phyloP scores from a whole-genome alignment of 2,329 filamentous ascomycete species.

The Coccinonectria pachysandricola region DNA sequence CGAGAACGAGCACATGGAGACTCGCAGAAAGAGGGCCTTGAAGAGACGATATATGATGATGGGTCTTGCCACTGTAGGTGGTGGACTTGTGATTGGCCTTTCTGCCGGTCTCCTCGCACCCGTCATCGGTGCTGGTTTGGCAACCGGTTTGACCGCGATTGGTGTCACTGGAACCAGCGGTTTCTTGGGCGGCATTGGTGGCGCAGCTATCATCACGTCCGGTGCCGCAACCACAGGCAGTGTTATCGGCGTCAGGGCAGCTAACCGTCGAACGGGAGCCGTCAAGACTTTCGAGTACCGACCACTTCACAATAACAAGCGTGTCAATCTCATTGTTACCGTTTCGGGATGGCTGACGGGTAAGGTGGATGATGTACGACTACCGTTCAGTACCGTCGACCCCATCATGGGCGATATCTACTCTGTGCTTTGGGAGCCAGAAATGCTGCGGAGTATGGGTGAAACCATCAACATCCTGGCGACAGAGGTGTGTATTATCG shows the following conservation, averaged over 20 bases:
- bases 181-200: constrained; percentile 85
- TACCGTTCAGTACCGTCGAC: constrained; percentile 93
- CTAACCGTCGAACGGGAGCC: constrained; percentile 76
- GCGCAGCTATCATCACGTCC: constrained; percentile 88
- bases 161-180: constrained; percentile 80
- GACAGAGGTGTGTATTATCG: constrained; percentile 75
- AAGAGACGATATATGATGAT: constrained; percentile 87
- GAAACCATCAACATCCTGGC: constrained; percentile 97
- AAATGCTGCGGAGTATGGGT: constrained; percentile 96
- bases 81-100: constrained; percentile 87
- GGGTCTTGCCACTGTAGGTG: constrained; percentile 92
- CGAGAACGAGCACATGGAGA: constrained; percentile 88
- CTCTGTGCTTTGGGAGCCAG: constrained; percentile 93
- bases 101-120: constrained; percentile 87
- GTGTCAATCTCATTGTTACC: constrained; percentile 90
- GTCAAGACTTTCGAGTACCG: constrained; percentile 97
- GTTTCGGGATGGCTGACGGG: constrained; percentile 98
- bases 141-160: constrained; percentile 90
- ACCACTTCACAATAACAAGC: constrained; percentile 94
- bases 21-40: constrained; percentile 66
- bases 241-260: constrained; percentile 75
- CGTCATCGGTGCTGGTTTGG: constrained; percentile 86
- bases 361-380: constrained; percentile 88
- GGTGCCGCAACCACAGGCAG: constrained; percentile 77
- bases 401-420: constrained; percentile 98